These are phyloP conservation scores for Pseudogymnoascus sp. DNA, from an alignment of 2,329 filamentous ascomycete species.

Conservation along the genomic window DNA sequence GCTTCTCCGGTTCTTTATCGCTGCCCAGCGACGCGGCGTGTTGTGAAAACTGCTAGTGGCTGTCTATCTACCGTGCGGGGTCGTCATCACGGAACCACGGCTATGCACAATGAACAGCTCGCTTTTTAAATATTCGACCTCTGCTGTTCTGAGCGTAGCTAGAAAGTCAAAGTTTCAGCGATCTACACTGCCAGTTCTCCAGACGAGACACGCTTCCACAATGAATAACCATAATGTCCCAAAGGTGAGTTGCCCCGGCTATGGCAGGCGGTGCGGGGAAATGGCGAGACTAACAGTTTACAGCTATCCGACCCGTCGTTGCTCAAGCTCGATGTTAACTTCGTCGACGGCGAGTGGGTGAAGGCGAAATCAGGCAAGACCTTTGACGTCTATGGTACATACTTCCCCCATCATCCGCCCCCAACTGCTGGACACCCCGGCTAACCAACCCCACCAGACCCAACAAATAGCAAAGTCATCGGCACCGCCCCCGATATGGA, in stretches of 20 bases:
- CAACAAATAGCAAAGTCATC: conserved; percentile 73
- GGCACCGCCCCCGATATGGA: conserved; percentile 82
- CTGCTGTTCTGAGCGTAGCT: not conserved
- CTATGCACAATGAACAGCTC: not conserved
- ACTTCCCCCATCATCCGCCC: not conserved
- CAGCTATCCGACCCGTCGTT: conserved; percentile 74
- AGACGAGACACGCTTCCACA: conserved; percentile 9
- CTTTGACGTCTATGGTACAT: conserved; percentile 71
- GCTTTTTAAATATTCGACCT: not conserved
- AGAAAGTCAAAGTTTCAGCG: conserved; percentile 8
- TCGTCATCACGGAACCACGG: not conserved
- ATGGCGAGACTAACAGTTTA: not conserved
- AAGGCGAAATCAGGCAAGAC: conserved; percentile 80
- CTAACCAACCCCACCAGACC: conserved; percentile 49
- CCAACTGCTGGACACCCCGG: not conserved
- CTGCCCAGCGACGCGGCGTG: not conserved
- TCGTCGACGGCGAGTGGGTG: conserved; percentile 91
- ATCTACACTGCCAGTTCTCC: conserved; percentile 11
- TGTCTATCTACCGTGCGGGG: not conserved
- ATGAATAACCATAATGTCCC: conserved; percentile 13
- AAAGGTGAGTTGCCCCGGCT: conserved; percentile 3
- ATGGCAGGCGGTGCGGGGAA: not conserved
- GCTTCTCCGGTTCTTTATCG: not conserved
- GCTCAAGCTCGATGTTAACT: conserved; percentile 73
- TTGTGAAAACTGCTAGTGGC: not conserved